A percentile compares a stretch with the other conserved stretches of the same genome.
Evolutionary conservation across 352 stramenopile species (phyloP).

Genomic region (Aphanomyces cochlioides): DNA sequence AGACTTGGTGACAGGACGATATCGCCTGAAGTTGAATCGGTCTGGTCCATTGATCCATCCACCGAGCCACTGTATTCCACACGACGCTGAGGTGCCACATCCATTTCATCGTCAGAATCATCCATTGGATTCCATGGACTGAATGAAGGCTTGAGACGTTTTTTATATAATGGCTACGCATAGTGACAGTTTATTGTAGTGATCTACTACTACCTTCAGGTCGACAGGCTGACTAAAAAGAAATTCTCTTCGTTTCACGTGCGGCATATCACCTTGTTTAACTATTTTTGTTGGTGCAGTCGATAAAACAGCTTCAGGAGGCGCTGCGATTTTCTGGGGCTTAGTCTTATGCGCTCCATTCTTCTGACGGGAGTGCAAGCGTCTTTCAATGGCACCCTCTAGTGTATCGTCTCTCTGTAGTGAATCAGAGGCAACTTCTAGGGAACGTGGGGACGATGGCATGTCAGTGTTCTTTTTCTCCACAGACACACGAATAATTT

Average conservation of each 20-base stretch:
- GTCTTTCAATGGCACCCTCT: not conserved
- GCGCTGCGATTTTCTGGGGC: not conserved
- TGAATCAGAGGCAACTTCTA: not conserved
- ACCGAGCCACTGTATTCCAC: not conserved
- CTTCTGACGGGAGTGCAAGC: not conserved
- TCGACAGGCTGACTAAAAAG: slow-evolving; percentile 26
- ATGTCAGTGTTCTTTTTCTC: no score
- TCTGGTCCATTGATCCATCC: slow-evolving; percentile 2
- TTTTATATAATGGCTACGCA: slow-evolving; percentile 24
- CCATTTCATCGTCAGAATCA: slow-evolving; percentile 22
- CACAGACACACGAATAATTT: no score
- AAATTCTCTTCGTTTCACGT: slow-evolving; percentile 13
- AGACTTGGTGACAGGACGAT: slow-evolving; percentile 15
- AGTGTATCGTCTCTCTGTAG: not conserved
- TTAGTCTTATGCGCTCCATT: not conserved
- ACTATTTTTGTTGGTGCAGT: not conserved
- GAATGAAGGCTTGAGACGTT: not conserved
- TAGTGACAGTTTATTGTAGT: not conserved
- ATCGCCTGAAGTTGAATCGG: slow-evolving; percentile 6
- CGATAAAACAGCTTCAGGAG: not conserved
- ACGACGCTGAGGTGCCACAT: not conserved
- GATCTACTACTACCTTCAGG: slow-evolving; percentile 5
- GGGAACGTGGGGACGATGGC: no score
- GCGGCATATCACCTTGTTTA: not conserved
- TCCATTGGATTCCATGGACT: slow-evolving; percentile 13